Evolutionary conservation across 345 rosid genomes (phyloP), one percentile per base, ranked within the genome.

Genomic region (Eucalyptus polyanthemos): DNA sequence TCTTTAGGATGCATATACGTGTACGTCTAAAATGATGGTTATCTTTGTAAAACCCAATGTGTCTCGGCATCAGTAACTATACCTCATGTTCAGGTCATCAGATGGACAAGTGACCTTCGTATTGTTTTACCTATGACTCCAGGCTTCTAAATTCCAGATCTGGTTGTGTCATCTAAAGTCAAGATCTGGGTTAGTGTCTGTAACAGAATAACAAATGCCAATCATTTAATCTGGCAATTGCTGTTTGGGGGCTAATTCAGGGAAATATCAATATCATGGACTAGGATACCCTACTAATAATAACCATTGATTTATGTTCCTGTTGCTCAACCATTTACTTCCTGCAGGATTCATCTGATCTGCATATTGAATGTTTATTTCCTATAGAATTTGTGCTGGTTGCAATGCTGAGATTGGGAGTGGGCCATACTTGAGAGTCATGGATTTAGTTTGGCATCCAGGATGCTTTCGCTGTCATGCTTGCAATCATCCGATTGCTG

Each of bases 381-480:
- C 50, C 10, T 25, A 37, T 89, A 93, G 95, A 90, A 90, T 90
- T 10, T 93, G 95, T 22, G 93, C 91, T 65, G 94, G 95, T 83
- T 93, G 95, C 93, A 90, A 92, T 54, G 86, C 87, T 6, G 89
- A 89, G 89, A 93, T 93, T 22, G 94, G 94, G 34, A 90, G 88
- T 87, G 95, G 93, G 12, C 91, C 90, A 53, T 92, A 86, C 87
- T 88, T 92, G 67, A 93, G 80, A 69, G 88, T 93, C 91, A 91
- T 92, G 92, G 93, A 88, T 42, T 87, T 86, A 88, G 53, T 92
- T 88, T 93, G 95, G 95, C 95, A 93, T 89, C 94, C 95, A 49
- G 93, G 88, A 83, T 93, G 95, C 86, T 93, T 93, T 86, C 67
- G 93, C 62, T 93, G 95, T 88, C 62, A 90, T 86, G 87, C 91